Evolutionary conservation across 768 basidiomycete species (phyloP).

Genomic region (Paxillus ammoniavirescens): DNA sequence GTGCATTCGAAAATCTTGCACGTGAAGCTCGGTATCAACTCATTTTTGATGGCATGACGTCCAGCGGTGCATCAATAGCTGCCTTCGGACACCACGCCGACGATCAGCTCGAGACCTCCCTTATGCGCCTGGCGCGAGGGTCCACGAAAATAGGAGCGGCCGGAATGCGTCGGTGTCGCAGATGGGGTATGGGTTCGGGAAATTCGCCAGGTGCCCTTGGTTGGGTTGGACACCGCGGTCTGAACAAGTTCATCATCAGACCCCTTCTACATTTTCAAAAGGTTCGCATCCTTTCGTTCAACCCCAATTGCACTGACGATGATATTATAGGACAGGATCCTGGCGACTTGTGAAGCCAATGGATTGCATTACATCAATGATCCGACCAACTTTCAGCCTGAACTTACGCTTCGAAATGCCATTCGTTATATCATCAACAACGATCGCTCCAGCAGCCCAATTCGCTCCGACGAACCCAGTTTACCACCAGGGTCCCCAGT

Average conservation of each 20-base stretch:
- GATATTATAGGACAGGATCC: conserved; percentile 63
- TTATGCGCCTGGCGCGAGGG: conserved; percentile 65
- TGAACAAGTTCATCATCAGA: conserved; percentile 68
- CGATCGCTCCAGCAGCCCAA: not conserved
- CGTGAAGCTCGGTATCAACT: conserved; percentile 57
- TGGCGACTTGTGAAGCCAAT: conserved; percentile 72
- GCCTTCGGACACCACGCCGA: conserved; percentile 79
- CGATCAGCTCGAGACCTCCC: conserved; percentile 79
- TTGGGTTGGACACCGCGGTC: conserved; percentile 52
- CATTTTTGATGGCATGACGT: conserved; percentile 48
- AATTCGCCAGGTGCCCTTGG: conserved; percentile 30
- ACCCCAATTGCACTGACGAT: not conserved
- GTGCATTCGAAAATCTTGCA: conserved; percentile 53
- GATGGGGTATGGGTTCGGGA: conserved; percentile 76
- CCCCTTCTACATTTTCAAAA: conserved; percentile 69
- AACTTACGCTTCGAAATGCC: conserved; percentile 68
- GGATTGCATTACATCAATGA: conserved; percentile 62
- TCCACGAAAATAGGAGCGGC: conserved; percentile 56
- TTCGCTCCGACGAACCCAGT: conserved; percentile 11
- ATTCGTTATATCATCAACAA: conserved; percentile 49
- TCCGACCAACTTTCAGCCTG: conserved; percentile 72
- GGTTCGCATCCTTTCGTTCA: conserved; percentile 37
- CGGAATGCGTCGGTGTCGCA: conserved; percentile 65
- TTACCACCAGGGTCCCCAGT: conserved; percentile 33
- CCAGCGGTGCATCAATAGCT: conserved; percentile 38